Evolutionary conservation across 768 basidiomycete genomes (phyloP), one percentile per base, ranked within the genome.

Genomic region (Tricholoma bakamatsutake): DNA sequence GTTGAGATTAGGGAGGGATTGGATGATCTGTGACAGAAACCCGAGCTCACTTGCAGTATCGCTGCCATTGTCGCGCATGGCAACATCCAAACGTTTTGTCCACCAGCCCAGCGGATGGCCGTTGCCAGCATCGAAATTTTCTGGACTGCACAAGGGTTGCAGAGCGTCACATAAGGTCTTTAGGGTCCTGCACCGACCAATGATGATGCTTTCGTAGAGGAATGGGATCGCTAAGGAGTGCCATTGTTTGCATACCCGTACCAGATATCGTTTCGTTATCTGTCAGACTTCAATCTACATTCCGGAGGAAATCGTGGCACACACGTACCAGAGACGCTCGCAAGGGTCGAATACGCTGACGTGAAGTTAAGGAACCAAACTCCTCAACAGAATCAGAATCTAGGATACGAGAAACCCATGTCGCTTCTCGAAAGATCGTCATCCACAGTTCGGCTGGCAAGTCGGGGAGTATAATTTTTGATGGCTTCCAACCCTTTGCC

Each of bases 381-480:
- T 59, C 53, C 34, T 57, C 35, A 42, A 31, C 50, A 27, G 45
- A 46, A 12, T 63, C 54, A 12, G 61, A 62, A 18, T 66, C 61
- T 45, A 66, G 58, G 11, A 60, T 39, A 28, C 50, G 59, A 3
- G 66, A 63, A 5, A 61, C 65, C 59, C 56, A 62, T 10, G 67
- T 65, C 21, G 69, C 72, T 27, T 59, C 50, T 27, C 61, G 62
- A 17, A 71, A 52, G 17, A 71, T 66, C 1, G 58, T 50, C 4
- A 57, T 39, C 65, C 69, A 67, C 17, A 71, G 35, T 53, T 73
- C 70, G 24, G 65, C 57, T 8, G 72, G 70, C 10, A 73, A 50
- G 21, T 59, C 48, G 13, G 62, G 57, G 12, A 62, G 51, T 4
- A 18, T 30, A 17, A 31, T 21, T 12, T 18, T 43, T 2, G 52